These are phyloP conservation scores for Hymenoscyphus albidus DNA, from an alignment of 2,329 filamentous ascomycete genomes.

Conservation along the genomic window DNA sequence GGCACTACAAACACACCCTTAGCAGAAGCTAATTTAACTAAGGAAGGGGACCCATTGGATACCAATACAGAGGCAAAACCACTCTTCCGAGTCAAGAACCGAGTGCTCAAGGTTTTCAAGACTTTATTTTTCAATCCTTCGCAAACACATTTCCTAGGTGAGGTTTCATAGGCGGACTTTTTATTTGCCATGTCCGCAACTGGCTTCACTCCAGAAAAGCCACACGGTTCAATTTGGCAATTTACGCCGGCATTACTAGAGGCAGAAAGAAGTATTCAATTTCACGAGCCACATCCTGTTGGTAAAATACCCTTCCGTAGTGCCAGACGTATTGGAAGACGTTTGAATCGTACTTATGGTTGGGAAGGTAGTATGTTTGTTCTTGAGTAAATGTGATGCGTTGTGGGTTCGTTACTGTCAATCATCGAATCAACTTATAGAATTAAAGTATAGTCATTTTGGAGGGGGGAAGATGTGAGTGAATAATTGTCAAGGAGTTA, in stretches of 20 bases:
- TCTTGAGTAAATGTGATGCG: slow-evolving; percentile 17
- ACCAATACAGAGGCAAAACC: background rate
- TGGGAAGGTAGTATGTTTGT: slow-evolving; percentile 47
- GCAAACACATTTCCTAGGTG: slow-evolving; percentile 40
- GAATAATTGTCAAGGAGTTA: background rate
- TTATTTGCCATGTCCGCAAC: slow-evolving; percentile 47
- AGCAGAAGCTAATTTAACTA: background rate
- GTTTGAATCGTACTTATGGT: slow-evolving; percentile 48
- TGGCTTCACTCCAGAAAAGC: slow-evolving; percentile 52
- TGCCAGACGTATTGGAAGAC: slow-evolving; percentile 46
- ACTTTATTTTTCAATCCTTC: slow-evolving; percentile 40
- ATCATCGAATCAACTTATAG: background rate
- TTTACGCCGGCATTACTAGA: slow-evolving; percentile 41
- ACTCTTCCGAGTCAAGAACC: slow-evolving; percentile 35
- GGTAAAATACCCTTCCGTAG: slow-evolving; percentile 47
- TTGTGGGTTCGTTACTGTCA: background rate
- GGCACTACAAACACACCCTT: background rate
- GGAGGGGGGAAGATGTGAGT: background rate
- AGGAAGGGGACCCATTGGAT: background rate
- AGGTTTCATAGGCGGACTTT: slow-evolving; percentile 51
- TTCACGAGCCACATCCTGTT: slow-evolving; percentile 57
- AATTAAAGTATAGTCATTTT: background rate
- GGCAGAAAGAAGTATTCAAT: slow-evolving; percentile 49
- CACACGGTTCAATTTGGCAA: slow-evolving; percentile 60
- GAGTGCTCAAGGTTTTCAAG: slow-evolving; percentile 41